Base-by-base conservation (phyloP, 2,329 filamentous ascomycete species). In the Arthroderma uncinatum region DNA sequence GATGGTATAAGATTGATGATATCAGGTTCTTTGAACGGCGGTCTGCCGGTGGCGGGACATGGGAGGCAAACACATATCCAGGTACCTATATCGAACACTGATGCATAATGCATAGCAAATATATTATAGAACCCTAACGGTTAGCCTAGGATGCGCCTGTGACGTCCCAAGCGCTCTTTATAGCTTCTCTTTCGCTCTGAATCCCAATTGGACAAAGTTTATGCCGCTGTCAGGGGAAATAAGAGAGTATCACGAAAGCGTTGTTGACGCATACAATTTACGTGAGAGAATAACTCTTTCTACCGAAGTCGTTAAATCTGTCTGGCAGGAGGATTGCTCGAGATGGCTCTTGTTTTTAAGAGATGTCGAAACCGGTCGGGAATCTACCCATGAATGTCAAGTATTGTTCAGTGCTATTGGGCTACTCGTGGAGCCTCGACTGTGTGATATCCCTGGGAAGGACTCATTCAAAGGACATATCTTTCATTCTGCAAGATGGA, bases 31-130 rank as follows among this genome's bases (percentile, higher is more conserved):
- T 84, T 59, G 83, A 85, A 39, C 71, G 78, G 23, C 71, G 81
- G 60, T 64, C 71, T 6, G 74, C 74, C 1, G 71, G 81, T 19
- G 82, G 82, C 19, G 83, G 82, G 9, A 84, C 82, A 1, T 85
- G 83, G 83, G 75, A 76, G 64, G 75, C 77, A 54, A 85, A 84
- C 65, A 71, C 74, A 25, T 85, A 86, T 67, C 82, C 79, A 34
- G 78, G 66, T 65, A 2, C 28, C 12, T 6, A 47, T 19, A 12
- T 30, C 8, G 44, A n/a, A 10, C 25, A n/a, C 44, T 19, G n/a
- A 1, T 42, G 10, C 10, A 19, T 2, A 23, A 28, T 5, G 4
- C 9, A 14, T 3, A 10, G 14, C 19, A 6, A 23, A 21, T 14
- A 19, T 37, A 39, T 28, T 7, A 44, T n/a, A n/a, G 6, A 48